A percentile compares a stretch with the other conserved stretches of the same genome.
Conservation (phyloP, 1,139 yeast species). For the Hemisphaericaspora subhashii region DNA sequence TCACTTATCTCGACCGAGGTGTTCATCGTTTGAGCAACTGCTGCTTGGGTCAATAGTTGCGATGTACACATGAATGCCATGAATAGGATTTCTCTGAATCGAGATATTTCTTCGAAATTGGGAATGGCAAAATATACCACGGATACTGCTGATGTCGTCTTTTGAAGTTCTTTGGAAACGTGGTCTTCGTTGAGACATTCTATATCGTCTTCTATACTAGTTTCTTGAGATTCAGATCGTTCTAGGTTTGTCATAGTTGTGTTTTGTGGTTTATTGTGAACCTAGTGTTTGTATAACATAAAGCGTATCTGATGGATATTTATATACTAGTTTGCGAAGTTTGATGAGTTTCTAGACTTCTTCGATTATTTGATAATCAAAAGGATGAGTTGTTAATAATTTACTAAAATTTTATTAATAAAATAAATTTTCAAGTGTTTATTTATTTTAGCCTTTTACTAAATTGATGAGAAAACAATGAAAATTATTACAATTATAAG, state of each 20-base stretch:
- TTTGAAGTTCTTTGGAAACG: background rate
- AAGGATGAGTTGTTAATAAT: too few species aligned
- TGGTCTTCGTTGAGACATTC: background rate
- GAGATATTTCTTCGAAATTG: slow-evolving; percentile 20
- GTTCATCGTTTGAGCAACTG: slow-evolving; percentile 46
- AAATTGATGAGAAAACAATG: too few species aligned
- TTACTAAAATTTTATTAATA: too few species aligned
- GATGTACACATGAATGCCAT: slow-evolving; percentile 34
- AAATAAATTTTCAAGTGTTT: too few species aligned
- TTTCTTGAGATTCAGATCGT: background rate
- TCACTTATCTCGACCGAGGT: slow-evolving; percentile 36
- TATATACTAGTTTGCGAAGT: too few species aligned
- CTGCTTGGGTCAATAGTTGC: slow-evolving; percentile 53
- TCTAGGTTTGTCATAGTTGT: background rate
- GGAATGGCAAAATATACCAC: slow-evolving; percentile 11
- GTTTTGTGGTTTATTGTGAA: too few species aligned
- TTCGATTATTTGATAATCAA: too few species aligned
- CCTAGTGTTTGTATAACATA: too few species aligned
- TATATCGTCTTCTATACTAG: background rate
- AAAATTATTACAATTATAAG: too few species aligned
- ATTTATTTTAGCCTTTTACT: too few species aligned
- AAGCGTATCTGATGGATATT: too few species aligned
- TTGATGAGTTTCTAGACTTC: too few species aligned
- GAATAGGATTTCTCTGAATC: slow-evolving; percentile 21
- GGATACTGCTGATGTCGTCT: slow-evolving; percentile 1